phyloP scores from a whole-genome alignment of 768 basidiomycete species.

The Amanita exitialis region DNA sequence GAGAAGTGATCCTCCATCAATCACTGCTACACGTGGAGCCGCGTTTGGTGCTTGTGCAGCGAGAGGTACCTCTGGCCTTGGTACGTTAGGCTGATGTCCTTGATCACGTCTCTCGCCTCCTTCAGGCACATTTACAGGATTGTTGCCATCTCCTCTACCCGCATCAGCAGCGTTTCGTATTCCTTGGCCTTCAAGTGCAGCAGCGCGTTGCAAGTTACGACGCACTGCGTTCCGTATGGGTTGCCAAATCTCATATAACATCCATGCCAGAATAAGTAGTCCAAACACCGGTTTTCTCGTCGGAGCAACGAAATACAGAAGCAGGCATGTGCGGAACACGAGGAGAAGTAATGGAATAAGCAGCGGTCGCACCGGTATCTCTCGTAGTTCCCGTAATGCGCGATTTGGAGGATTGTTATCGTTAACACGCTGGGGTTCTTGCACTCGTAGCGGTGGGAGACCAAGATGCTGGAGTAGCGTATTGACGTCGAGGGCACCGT shows the following conservation, averaged over 20 bases:
- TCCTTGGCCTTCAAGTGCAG: slow-evolving; percentile 20
- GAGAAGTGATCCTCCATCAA: slow-evolving; percentile 25
- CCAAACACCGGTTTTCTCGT: slow-evolving; percentile 64
- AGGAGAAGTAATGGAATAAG: slow-evolving; percentile 60
- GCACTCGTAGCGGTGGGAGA: slow-evolving; percentile 37
- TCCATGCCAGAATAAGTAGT: slow-evolving; percentile 55
- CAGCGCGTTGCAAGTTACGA: slow-evolving; percentile 26
- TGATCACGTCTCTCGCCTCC: slow-evolving; percentile 11
- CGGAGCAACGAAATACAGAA: slow-evolving; percentile 73
- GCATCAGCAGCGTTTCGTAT: slow-evolving; percentile 11
- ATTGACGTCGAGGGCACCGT: slow-evolving; percentile 32
- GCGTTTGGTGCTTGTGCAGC: background rate
- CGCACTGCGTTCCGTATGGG: slow-evolving; percentile 42
- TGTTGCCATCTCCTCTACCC: slow-evolving; percentile 5
- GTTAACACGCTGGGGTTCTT: slow-evolving; percentile 11
- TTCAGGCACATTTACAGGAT: slow-evolving; percentile 8
- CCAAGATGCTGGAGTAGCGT: slow-evolving; percentile 56
- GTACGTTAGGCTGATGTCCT: slow-evolving; percentile 8
- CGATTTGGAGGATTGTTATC: slow-evolving; percentile 22
- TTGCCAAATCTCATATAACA: slow-evolving; percentile 68
- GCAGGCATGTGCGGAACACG: slow-evolving; percentile 52
- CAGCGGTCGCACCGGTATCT: slow-evolving; percentile 57
- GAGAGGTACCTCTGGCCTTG: background rate
- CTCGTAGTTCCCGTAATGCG: slow-evolving; percentile 32
- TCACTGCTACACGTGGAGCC: slow-evolving; percentile 10